Evolutionary conservation across 768 basidiomycete genomes (phyloP), one percentile per base, ranked within the genome.

Genomic region (Lyophyllum decastes): DNA sequence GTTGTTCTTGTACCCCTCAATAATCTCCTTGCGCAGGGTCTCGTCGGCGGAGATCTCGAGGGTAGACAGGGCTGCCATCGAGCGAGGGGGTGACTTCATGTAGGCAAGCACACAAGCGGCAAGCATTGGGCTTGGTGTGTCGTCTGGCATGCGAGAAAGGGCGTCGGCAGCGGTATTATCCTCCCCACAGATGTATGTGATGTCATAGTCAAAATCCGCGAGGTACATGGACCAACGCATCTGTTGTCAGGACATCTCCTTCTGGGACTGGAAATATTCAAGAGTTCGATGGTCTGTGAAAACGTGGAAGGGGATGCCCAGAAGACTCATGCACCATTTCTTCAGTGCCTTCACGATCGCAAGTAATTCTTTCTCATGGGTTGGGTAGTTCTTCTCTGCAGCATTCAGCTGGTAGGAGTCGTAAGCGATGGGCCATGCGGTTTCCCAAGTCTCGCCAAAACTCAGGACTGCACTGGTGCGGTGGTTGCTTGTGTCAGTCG

Each of bases 161-260:
- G 73, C 66, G 52, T 79, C 73, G 0, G 75, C 70, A 2, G 65
- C 66, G 8, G 60, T 61, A 56, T 77, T 76, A 10, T 69, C 62
- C 17, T 70, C 63, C 0, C 75, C 77, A 0, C 27, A 16, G 19
- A 77, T 58, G 55, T 78, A 77, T 1, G 48, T 51, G 21, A 78
- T 74, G 0, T 55, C 26, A 53, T 65, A 68, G 27, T 76, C 69
- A 53, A 66, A 77, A 24, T 78, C 66, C 0, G 66, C 54, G 57
- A 62, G 73, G 70, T 70, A 82, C 77, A 0, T 78, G 76, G 0
- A 73, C 78, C 2, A 77, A 53, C 1, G 77, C 63, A 0, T 71
- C 61, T 4, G 59, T 8, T 0, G 54, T 38, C 38, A 22, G 24
- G 59, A 68, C 61, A 62, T 48, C n/a, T 62, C 57, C 24, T 60